Conservation (phyloP, 2,329 filamentous ascomycete genomes). For the Triangularia verruculosa region DNA sequence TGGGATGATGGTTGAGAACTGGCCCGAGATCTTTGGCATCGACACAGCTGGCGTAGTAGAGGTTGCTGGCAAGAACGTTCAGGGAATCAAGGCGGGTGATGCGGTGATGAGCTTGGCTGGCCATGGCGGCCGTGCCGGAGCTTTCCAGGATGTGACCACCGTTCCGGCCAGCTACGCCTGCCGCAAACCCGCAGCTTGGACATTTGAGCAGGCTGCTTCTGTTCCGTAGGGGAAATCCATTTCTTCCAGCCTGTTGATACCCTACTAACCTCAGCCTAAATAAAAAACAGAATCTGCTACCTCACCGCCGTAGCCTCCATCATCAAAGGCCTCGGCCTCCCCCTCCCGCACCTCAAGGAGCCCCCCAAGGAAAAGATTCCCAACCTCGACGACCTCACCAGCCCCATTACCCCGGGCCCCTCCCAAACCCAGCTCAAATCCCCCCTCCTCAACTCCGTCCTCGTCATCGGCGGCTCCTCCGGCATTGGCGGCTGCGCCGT, state of each 20-base stretch:
- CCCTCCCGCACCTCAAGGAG: conserved; percentile 28
- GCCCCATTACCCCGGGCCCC: not conserved
- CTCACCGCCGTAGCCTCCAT: conserved; percentile 28
- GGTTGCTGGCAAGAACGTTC: conserved; percentile 32
- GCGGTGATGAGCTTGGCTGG: conserved; percentile 28
- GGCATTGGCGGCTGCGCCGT: conserved; percentile 33
- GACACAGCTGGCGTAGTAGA: conserved; percentile 37
- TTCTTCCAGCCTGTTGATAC: not conserved
- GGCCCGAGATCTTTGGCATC: conserved; percentile 36
- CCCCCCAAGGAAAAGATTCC: not conserved
- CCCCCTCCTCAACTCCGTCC: conserved; percentile 27
- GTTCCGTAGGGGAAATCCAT: conserved; percentile 24
- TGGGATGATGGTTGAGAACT: conserved; percentile 30
- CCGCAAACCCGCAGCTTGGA: conserved; percentile 31
- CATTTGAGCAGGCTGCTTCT: conserved; percentile 33
- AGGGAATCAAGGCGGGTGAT: conserved; percentile 31
- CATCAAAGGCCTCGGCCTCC: conserved; percentile 27
- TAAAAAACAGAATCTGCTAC: conserved; percentile 28
- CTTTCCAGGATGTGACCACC: conserved; percentile 32
- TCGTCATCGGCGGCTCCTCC: conserved; percentile 37
- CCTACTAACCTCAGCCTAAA: not conserved
- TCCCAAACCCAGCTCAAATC: not conserved
- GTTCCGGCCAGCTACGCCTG: conserved; percentile 25
- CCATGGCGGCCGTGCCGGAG: conserved; percentile 20
- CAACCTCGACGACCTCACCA: conserved; percentile 3